Base-by-base conservation (phyloP, 2,329 filamentous ascomycete species). In the Aspergillus intermedius region DNA sequence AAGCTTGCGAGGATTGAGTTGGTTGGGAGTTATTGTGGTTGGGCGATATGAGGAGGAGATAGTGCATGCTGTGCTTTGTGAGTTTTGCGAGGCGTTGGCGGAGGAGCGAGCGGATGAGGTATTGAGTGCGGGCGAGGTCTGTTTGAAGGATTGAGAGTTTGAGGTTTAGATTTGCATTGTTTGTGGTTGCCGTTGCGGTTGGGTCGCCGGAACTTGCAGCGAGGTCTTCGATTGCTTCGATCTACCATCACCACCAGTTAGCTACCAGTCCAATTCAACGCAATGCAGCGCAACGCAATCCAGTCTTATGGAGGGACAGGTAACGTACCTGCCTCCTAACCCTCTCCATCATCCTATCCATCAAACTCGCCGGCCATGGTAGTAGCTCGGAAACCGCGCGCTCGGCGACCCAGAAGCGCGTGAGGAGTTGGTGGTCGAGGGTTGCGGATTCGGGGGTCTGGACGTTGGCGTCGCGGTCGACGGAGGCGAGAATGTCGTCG, bases 141-240 rank as follows among this genome's bases (percentile, higher is more conserved):
- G 94, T 97, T 74, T 98, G 93, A 47, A 96, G 84, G 53, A 98
- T 86, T 44, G 96, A 95, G 62, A 97, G 83, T 52, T 83, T 83
- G 67, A 98, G 95, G 67, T 95, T 97, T 55, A 88, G 85, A 68
- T 87, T 90, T 42, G 91, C 87, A 62, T 95, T 90, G 82, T 91
- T 86, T 63, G 87, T 84, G 53, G 86, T 87, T 10, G 87, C 91
- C 77, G 91, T 80, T 50, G 50, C 47, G 45, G 42, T 54, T 67
- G 53, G 74, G 67, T 78, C 69, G 45, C 64, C 60, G 49, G 68
- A 67, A 6, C 69, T 66, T n/a, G 67, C 61, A 43, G 72, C 70
- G 37, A 75, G 64, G 54, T 84, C 80, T 71, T 88, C 85, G 54
- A 88, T 81, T 57, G 77, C 79, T 67, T 84, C 79, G 61, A 87